Evolutionary conservation across 2,329 filamentous ascomycete genomes (phyloP).

Genomic region (Claviceps sorghi): DNA sequence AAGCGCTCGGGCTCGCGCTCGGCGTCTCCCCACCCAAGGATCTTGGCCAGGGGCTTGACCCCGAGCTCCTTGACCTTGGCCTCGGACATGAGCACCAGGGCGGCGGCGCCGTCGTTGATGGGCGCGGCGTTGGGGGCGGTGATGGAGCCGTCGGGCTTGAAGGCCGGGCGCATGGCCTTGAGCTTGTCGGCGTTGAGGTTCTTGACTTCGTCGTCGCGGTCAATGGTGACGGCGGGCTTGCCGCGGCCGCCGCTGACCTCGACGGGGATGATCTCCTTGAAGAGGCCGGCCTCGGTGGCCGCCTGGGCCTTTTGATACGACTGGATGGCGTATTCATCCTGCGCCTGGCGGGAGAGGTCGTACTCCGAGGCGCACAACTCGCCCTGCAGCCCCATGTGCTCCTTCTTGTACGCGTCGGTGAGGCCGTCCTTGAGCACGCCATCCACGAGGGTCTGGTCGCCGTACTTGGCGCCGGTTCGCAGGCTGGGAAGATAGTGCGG

Average conservation of each 20-base stretch:
- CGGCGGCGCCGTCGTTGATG: conserved; percentile 86
- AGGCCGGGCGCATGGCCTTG: conserved; percentile 69
- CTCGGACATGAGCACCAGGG: conserved; percentile 86
- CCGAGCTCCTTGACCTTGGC: conserved; percentile 83
- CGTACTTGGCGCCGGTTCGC: conserved; percentile 83
- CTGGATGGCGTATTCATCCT: conserved; percentile 92
- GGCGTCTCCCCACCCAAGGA: conserved; percentile 93
- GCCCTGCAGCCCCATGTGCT: conserved; percentile 88
- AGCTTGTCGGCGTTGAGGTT: conserved; percentile 81
- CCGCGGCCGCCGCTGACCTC: conserved; percentile 78
- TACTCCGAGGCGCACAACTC: conserved; percentile 87
- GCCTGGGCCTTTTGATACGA: conserved; percentile 88
- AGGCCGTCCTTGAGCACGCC: conserved; percentile 89
- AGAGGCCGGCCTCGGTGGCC: conserved; percentile 67
- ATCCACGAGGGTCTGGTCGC: conserved; percentile 76
- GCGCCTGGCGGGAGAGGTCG: conserved; percentile 63
- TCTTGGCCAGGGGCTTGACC: conserved; percentile 87
- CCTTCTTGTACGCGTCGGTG: conserved; percentile 86
- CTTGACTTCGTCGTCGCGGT: conserved; percentile 89
- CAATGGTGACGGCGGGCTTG: conserved; percentile 69
- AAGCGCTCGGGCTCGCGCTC: conserved; percentile 86
- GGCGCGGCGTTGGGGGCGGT: conserved; percentile 95
- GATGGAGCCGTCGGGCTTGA: conserved; percentile 73
- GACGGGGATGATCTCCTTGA: conserved; percentile 81
- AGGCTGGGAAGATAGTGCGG: conserved; percentile 89